phyloP scores from a whole-genome alignment of 2,329 filamentous ascomycete genomes.

The Colletotrichum liaoningense region DNA sequence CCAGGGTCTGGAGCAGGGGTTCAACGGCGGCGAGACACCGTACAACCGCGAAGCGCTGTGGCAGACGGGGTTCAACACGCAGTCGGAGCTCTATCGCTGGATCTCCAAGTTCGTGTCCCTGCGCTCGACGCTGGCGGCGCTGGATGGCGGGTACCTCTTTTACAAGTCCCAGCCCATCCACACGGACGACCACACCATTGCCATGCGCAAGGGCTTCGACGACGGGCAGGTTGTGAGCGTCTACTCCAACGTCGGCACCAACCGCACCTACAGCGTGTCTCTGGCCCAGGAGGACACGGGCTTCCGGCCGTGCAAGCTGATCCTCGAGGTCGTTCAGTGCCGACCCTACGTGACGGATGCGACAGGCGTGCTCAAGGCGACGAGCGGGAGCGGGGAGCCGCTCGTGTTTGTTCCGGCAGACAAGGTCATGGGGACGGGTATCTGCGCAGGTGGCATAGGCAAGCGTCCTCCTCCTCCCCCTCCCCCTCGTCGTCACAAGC shows the following conservation, averaged over 20 bases:
- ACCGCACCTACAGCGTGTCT: conserved; percentile 17
- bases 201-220: conserved; percentile 34
- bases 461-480: conserved; percentile 28
- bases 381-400: conserved; percentile 27
- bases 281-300: conserved; percentile 23
- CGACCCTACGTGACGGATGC: conserved; percentile 28
- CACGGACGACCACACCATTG: conserved; percentile 13
- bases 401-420: conserved; percentile 34
- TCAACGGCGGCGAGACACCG: conserved; percentile 57
- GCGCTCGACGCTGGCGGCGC: conserved; percentile 22
- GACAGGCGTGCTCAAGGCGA: conserved; percentile 21
- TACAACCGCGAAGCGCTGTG: conserved; percentile 70
- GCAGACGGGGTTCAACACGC: conserved; percentile 61
- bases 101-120: conserved; percentile 24
- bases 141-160: conserved; percentile 27
- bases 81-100: conserved; percentile 57
- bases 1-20: conserved; percentile 74
- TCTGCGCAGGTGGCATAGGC: conserved; percentile 31
- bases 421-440: conserved; percentile 29
- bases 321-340: conserved; percentile 32
- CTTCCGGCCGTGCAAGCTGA: conserved; percentile 26
- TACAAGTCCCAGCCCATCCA: conserved; percentile 26
- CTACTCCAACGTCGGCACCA: conserved; percentile 32
- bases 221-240: conserved; percentile 29
- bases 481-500: conserved; percentile 13